Evolutionary conservation across 2,329 filamentous ascomycete species (phyloP).

Genomic region (Calonectria henricotiae): DNA sequence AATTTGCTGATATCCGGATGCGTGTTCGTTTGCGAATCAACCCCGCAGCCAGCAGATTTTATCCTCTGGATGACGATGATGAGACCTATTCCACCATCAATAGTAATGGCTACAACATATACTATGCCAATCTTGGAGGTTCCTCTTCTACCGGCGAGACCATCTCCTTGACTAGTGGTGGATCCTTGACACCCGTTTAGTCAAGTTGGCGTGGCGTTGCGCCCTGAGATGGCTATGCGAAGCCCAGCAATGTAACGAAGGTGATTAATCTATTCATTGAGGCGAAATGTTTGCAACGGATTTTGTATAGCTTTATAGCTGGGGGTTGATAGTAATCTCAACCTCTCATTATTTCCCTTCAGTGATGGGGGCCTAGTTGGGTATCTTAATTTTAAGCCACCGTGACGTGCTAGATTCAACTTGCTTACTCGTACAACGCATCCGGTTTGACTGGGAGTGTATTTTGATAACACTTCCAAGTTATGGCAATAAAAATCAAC

Average conservation of each 20-base stretch:
- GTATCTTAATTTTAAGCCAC: too few relatives aligned
- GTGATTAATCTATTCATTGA: not conserved
- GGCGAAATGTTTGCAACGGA: not conserved
- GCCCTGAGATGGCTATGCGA: not conserved
- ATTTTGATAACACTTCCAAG: too few relatives aligned
- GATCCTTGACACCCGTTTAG: conserved; percentile 28
- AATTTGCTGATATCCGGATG: not conserved
- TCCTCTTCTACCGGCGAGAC: conserved; percentile 26
- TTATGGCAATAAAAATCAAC: too few relatives aligned
- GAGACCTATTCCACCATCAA: conserved; percentile 29
- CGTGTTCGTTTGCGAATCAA: conserved; percentile 26
- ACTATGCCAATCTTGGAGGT: conserved; percentile 21
- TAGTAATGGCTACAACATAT: conserved; percentile 28
- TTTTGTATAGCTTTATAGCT: not conserved
- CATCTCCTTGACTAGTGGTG: conserved; percentile 22
- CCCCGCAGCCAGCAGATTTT: conserved; percentile 21
- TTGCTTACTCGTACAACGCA: too few relatives aligned
- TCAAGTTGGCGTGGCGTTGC: too few relatives aligned
- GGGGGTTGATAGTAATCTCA: not conserved
- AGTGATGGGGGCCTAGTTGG: too few relatives aligned
- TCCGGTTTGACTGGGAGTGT: too few relatives aligned
- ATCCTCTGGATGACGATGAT: conserved; percentile 19
- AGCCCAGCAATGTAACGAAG: not conserved
- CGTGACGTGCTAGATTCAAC: too few relatives aligned
- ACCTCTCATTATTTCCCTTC: not conserved